Base-by-base conservation (phyloP, 2,329 filamentous ascomycete species). In the Geosmithia putterillii region DNA sequence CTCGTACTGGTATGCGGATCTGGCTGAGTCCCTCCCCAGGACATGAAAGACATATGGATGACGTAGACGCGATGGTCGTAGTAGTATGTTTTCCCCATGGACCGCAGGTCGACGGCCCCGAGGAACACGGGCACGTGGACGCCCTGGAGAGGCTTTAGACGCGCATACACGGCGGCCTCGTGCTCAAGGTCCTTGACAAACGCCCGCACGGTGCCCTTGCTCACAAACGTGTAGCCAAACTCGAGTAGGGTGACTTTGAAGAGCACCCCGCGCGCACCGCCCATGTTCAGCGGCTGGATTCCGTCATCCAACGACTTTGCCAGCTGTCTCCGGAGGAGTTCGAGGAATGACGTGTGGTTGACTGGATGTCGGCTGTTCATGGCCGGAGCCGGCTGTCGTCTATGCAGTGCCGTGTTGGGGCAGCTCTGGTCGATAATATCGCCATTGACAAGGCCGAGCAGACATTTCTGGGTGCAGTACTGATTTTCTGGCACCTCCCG, bases 151-250 rank as follows among this genome's bases (percentile, higher is more conserved):
- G 50, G 41, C 40, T 46, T 17, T 1, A 67, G 53, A n/a, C 53
- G 55, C 12, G 50, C 9, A 45, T 69, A 69, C 1, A 67, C 52
- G 1, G 38, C 40, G 3, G 53, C 55, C 49, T 68, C 59, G 37
- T 64, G 52, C 45, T 59, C 35, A 6, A 67, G 59, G 45, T 61
- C 54, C 5, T 38, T 15, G 25, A 60, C 46, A 18, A 62, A 63
- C 17, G 46, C 54, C 19, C 15, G 21, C 2, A 62, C 52, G 1
- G 58, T 68, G 19, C 60, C 60, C 49, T 72, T 71, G 41, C 57
- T 52, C 22, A 64, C 52, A 39, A 71, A 62, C 2, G 59, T 66
- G 52, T 70, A 71, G 46, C 64, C 58, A 47, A 68, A 59, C 2
- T 46, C 52, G 20, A 61, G 49, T 35, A 71, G 54, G 8, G 59